Base-by-base conservation (phyloP, 2,329 filamentous ascomycete genomes). In the Verticillium albo-atrum region DNA sequence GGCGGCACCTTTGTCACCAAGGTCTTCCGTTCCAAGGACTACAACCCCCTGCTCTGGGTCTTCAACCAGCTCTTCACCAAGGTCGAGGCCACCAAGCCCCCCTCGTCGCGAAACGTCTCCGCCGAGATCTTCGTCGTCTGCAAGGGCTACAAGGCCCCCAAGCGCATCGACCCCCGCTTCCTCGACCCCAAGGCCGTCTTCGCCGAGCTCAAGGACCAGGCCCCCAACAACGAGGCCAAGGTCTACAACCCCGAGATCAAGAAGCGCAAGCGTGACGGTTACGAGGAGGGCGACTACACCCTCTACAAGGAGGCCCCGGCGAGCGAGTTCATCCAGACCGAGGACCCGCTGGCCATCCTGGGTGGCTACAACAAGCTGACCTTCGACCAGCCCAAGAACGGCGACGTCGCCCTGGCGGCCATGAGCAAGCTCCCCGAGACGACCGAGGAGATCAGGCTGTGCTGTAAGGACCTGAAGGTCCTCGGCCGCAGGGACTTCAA, bases 81-180 rank as follows among this genome's bases (percentile, higher is more conserved):
- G 66, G 95, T 99, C 64, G 94, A 99, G 72, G 94, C 96, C 55
- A 99, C 95, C 5, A 99, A 99, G 75, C 95, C 95, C 3, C 95
- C 95, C 0, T 96, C 92, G 0, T 97, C 92, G 9, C 85, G 95
- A 79, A 97, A 96, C 69, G 94, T 99, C 57, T 97, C 92, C 7
- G 95, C 95, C 65, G 95, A 99, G 80, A 98, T 98, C 47, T 99
- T 99, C 79, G 94, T 98, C 64, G 95, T 99, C 34, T 98, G 94
- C 76, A 87, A 89, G 65, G 95, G 94, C 23, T 99, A 87, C 81
- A 98, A 97, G 77, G 94, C 94, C 0, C 95, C 95, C 3, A 98
- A 97, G 77, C 85, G 87, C 64, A 86, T 99, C 61, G 95, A 99
- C 70, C 92, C 94, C 10, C 91, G 91, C 66, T 96, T 99, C 72